Conservation (phyloP, 2,329 filamentous ascomycete genomes). For the Lanzia echinophila region DNA sequence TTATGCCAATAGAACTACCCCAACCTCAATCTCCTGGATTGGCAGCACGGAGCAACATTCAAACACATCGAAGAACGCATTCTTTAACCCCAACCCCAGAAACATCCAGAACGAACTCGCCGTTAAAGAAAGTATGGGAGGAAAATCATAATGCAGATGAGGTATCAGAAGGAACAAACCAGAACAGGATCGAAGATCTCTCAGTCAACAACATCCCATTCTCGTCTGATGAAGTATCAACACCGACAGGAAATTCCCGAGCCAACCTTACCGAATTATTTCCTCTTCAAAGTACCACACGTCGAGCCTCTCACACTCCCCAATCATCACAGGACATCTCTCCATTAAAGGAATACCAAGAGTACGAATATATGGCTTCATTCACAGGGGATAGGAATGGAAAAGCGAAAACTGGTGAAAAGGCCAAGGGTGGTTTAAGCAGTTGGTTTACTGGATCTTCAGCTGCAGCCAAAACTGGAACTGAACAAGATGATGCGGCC, state of each 20-base stretch:
- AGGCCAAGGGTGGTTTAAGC: slow-evolving; percentile 21
- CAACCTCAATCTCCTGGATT: slow-evolving; percentile 2
- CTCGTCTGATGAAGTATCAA: slow-evolving; percentile 13
- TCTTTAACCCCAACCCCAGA: slow-evolving; percentile 13
- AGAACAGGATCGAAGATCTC: slow-evolving; percentile 6
- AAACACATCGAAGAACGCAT: slow-evolving; percentile 7
- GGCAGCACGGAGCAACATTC: slow-evolving; percentile 8
- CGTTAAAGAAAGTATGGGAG: slow-evolving; percentile 23
- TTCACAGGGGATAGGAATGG: slow-evolving; percentile 26
- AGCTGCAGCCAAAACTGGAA: slow-evolving; percentile 18
- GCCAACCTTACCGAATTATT: slow-evolving; percentile 20
- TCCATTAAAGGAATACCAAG: slow-evolving; percentile 14
- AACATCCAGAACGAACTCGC: slow-evolving; percentile 10
- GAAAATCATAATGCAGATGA: slow-evolving; percentile 22
- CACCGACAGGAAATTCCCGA: slow-evolving; percentile 14
- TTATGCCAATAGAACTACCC: slow-evolving; percentile 7
- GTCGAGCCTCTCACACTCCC: slow-evolving; percentile 14
- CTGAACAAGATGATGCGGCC: slow-evolving; percentile 7
- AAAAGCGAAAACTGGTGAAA: slow-evolving; percentile 21
- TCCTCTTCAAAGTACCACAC: slow-evolving; percentile 16
- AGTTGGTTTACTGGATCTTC: slow-evolving; percentile 28
- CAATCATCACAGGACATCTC: slow-evolving; percentile 9
- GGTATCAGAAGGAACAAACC: slow-evolving; percentile 8
- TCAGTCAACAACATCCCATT: slow-evolving; percentile 12
- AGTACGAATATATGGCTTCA: slow-evolving; percentile 23